phyloP scores from a whole-genome alignment of 495 filamentous ascomycete species.

The Neurospora tetrasperma region DNA sequence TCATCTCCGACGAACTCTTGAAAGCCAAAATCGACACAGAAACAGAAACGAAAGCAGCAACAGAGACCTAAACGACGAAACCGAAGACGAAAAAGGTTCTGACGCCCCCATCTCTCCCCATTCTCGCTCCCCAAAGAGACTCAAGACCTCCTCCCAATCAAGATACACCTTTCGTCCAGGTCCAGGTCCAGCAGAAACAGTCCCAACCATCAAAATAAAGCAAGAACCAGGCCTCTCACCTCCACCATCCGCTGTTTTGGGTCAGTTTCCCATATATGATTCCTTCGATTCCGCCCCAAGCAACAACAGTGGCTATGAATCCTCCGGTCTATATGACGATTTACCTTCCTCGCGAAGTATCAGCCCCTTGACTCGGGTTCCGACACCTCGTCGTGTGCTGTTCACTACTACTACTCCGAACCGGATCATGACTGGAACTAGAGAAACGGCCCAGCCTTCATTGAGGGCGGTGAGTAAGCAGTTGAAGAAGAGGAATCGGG shows the following conservation, averaged over 20 bases:
- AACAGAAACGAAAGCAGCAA: not conserved
- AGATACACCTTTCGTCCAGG: not conserved
- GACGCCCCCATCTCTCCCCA: not conserved
- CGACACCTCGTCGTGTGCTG: not conserved
- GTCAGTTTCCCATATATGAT: not conserved
- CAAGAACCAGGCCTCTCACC: not conserved
- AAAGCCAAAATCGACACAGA: rapidly evolving
- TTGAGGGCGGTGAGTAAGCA: not conserved
- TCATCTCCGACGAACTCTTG: not conserved
- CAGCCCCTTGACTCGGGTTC: not conserved
- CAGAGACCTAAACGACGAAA: not conserved
- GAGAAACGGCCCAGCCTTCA: not conserved
- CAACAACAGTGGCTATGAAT: not conserved
- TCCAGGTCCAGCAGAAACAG: not conserved
- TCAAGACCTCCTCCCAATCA: not conserved
- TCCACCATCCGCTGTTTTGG: not conserved
- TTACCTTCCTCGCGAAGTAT: not conserved
- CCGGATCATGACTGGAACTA: not conserved
- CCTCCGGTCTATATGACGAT: not conserved
- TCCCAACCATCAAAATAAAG: too few relatives aligned
- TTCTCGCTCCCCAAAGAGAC: not conserved
- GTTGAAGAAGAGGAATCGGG: not conserved
- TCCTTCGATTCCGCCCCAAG: too few relatives aligned
- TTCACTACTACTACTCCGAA: not conserved
- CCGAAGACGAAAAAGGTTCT: not conserved